These are phyloP conservation scores for Ottelia alismoides DNA, from an alignment of 106 monocot species.

Conservation along the genomic window DNA sequence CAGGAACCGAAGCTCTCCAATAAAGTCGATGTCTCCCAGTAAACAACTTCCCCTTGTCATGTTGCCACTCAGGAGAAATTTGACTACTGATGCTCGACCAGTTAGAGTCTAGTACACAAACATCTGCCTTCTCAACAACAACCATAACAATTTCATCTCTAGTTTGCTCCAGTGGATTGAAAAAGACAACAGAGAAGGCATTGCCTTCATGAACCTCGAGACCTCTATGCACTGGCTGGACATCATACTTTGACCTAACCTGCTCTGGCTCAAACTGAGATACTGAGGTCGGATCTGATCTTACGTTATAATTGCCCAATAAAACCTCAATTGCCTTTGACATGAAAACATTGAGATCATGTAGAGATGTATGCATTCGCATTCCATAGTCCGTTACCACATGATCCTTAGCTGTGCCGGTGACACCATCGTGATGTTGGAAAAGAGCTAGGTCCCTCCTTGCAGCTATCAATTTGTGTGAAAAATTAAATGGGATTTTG, in stretches of 20 bases:
- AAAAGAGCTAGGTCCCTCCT: conserved; percentile 94
- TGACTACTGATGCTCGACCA: conserved; percentile 66
- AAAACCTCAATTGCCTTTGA: conserved; percentile 70
- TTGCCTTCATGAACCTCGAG: conserved; percentile 33
- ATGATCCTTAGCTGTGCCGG: conserved; percentile 94
- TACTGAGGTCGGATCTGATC: conserved; percentile 48
- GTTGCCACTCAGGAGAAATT: conserved; percentile 80
- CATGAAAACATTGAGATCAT: conserved; percentile 85
- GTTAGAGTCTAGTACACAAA: conserved; percentile 52
- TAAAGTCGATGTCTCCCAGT: conserved; percentile 79
- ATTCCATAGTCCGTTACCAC: conserved; percentile 85
- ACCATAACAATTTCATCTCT: conserved; percentile 89
- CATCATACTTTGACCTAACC: conserved; percentile 76
- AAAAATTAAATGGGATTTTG: conserved; percentile 63
- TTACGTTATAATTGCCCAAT: conserved; percentile 46
- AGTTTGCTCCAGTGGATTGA: conserved; percentile 82
- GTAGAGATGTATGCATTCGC: conserved; percentile 79
- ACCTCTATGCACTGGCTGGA: conserved; percentile 61
- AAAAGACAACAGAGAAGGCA: conserved; percentile 45
- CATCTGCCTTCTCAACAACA: conserved; percentile 46
- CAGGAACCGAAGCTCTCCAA: conserved; percentile 84
- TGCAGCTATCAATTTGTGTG: conserved; percentile 87
- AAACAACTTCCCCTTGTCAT: conserved; percentile 20
- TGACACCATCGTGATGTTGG: conserved; percentile 97
- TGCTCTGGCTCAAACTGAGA: conserved; percentile 71